Evolutionary conservation across 2,329 filamentous ascomycete species (phyloP).

Genomic region (Coniochaeta hoffmannii): DNA sequence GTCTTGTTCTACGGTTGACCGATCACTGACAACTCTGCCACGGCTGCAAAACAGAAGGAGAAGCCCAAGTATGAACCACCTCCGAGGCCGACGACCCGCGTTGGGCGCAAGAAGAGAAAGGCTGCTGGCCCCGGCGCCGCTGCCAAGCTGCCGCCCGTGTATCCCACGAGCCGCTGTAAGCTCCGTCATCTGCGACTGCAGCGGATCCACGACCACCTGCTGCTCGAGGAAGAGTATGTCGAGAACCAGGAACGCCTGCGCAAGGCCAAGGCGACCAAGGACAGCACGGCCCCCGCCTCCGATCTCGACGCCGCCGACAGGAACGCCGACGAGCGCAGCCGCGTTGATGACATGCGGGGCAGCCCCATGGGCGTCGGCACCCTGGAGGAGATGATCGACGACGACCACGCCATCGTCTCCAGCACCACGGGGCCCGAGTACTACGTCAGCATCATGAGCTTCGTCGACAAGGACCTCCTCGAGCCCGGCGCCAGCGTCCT

Average conservation of each 20-base stretch:
- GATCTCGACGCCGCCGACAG: conserved; percentile 73
- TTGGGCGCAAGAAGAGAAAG: conserved; percentile 99
- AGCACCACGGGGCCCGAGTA: conserved; percentile 97
- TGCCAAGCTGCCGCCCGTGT: conserved; percentile 89
- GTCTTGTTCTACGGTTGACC: not conserved
- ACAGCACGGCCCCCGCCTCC: conserved; percentile 54
- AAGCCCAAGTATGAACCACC: conserved; percentile 99
- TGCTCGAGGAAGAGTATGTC: conserved; percentile 97
- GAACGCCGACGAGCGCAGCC: conserved; percentile 87
- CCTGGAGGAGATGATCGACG: conserved; percentile 96
- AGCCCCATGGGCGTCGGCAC: conserved; percentile 98
- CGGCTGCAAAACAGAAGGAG: conserved; percentile 65
- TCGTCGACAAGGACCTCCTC: conserved; percentile 96
- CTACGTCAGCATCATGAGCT: conserved; percentile 99
- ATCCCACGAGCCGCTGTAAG: conserved; percentile 95
- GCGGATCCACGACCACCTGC: conserved; percentile 91
- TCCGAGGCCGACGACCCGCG: conserved; percentile 89
- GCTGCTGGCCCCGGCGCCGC: conserved; percentile 86
- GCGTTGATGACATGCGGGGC: conserved; percentile 96
- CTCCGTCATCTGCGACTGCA: conserved; percentile 96
- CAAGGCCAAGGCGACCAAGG: conserved; percentile 79
- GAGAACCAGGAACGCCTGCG: conserved; percentile 96
- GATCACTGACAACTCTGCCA: conserved; percentile 8
- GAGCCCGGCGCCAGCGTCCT: conserved; percentile 94
- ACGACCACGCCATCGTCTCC: conserved; percentile 97